Evolutionary conservation across 345 rosid species (phyloP).

Genomic region (Cardamine chenopodiifolia): DNA sequence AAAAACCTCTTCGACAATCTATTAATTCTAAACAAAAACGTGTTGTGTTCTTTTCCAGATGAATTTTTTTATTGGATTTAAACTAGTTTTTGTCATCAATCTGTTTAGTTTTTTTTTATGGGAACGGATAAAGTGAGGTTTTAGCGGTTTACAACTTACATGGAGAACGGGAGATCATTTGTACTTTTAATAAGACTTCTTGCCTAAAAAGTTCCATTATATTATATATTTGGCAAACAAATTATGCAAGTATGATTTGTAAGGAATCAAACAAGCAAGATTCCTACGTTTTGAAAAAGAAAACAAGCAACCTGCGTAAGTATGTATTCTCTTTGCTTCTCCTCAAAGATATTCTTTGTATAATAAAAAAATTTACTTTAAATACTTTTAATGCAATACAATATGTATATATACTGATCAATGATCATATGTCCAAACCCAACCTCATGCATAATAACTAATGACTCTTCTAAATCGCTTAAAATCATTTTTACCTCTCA

Average conservation of each 20-base stretch:
- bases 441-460: neutral
- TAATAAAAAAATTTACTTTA: constrained; percentile 19
- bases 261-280: neutral
- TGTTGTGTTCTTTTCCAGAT: neutral
- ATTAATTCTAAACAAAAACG: neutral
- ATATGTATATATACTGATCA: constrained; percentile 34
- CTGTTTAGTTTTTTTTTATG: neutral
- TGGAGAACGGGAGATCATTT: too few relatives aligned
- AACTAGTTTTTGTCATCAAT: neutral
- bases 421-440: constrained; percentile 11
- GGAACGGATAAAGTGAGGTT: neutral
- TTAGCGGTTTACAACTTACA: neutral
- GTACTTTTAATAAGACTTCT: neutral
- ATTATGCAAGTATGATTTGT: neutral
- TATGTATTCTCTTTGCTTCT: constrained; percentile 34
- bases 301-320: constrained; percentile 5
- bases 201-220: neutral
- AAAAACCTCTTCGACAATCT: neutral
- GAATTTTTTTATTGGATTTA: neutral
- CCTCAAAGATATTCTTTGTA: constrained; percentile 37
- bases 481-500: constrained; percentile 12
- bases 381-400: constrained; percentile 42
- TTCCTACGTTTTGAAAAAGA: constrained; percentile 13
- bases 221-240: neutral
- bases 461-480: constrained; percentile 35